A percentile compares a stretch with the other conserved stretches of the same genome.
phyloP scores from a whole-genome alignment of 371 early-diverging fungal species.

The Mucor lusitanicus region DNA sequence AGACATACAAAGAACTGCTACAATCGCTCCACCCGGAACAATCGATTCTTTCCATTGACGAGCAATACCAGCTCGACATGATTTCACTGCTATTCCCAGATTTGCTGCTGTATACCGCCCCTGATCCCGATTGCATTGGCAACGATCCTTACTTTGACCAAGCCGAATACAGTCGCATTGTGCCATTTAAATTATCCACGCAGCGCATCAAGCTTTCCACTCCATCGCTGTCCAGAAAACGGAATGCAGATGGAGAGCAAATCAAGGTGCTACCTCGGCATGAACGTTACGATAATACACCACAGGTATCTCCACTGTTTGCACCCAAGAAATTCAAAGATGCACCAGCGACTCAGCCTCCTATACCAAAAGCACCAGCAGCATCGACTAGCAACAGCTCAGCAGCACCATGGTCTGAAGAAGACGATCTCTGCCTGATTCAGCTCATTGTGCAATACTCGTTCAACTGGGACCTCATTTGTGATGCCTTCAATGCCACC shows the following conservation, averaged over 20 bases:
- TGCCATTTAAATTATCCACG: conserved; percentile 45
- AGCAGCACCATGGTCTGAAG: conserved; percentile 60
- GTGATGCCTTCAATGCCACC: conserved; percentile 59
- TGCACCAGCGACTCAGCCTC: conserved; percentile 40
- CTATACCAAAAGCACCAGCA: conserved; percentile 22
- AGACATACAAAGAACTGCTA: conserved; percentile 21
- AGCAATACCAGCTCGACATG: conserved; percentile 19
- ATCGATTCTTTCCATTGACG: conserved; percentile 11
- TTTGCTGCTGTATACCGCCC: conserved; percentile 43
- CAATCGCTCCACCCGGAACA: conserved; percentile 18
- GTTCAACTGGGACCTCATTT: conserved; percentile 72
- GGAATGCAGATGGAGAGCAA: conserved; percentile 23
- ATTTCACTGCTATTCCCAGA: conserved; percentile 42
- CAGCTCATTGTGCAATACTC: conserved; percentile 58
- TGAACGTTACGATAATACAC: conserved; percentile 20
- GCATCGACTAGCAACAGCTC: background rate
- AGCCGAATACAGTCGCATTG: conserved; percentile 38
- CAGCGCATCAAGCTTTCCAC: conserved; percentile 35
- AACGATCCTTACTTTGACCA: conserved; percentile 52
- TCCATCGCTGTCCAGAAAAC: background rate
- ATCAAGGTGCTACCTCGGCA: conserved; percentile 22
- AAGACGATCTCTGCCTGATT: conserved; percentile 70
- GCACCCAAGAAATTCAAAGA: conserved; percentile 57
- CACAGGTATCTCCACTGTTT: conserved; percentile 34
- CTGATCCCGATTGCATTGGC: conserved; percentile 45